A percentile compares a stretch with the other conserved stretches of the same genome.
Conservation (phyloP, 2,329 filamentous ascomycete genomes). For the Scedosporium dehoogii region DNA sequence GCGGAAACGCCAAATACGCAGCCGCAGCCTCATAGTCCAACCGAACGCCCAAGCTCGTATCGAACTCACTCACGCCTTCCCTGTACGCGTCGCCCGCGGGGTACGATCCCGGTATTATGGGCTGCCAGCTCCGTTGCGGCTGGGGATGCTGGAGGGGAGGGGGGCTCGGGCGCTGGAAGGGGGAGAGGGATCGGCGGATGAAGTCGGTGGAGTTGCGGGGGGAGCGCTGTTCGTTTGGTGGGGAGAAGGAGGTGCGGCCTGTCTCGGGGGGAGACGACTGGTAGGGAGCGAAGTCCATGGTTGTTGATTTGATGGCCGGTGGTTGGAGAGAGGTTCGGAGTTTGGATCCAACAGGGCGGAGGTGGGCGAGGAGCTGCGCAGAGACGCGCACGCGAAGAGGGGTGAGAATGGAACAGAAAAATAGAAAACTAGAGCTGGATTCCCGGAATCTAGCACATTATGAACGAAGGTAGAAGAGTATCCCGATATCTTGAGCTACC, state of each 20-base stretch:
- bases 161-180: conserved; percentile 21
- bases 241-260: conserved; percentile 67
- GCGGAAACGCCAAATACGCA: conserved; percentile 78
- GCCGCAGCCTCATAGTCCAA: conserved; percentile 85
- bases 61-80: conserved; percentile 68
- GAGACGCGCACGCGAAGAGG: neutral
- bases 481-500: neutral
- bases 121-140: conserved; percentile 21
- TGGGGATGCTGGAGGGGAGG: conserved; percentile 47
- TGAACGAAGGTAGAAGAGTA: neutral
- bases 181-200: conserved; percentile 40
- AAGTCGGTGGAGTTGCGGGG: conserved; percentile 47
- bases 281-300: conserved; percentile 94
- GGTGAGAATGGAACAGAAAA: neutral
- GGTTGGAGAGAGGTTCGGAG: conserved; percentile 7
- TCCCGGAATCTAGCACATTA: neutral
- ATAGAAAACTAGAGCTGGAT: neutral
- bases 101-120: conserved; percentile 26
- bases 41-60: conserved; percentile 78
- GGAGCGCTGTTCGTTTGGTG: conserved; percentile 42
- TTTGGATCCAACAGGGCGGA: neutral
- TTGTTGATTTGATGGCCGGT: conserved; percentile 12
- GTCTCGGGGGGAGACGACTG: conserved; percentile 86
- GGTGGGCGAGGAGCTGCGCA: neutral
- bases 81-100: conserved; percentile 27